Percentiles rank a stretch among this genome's conserved stretches.
phyloP scores from a whole-genome alignment of 1,284 basidiomycete species.

The Meira nashicola region DNA sequence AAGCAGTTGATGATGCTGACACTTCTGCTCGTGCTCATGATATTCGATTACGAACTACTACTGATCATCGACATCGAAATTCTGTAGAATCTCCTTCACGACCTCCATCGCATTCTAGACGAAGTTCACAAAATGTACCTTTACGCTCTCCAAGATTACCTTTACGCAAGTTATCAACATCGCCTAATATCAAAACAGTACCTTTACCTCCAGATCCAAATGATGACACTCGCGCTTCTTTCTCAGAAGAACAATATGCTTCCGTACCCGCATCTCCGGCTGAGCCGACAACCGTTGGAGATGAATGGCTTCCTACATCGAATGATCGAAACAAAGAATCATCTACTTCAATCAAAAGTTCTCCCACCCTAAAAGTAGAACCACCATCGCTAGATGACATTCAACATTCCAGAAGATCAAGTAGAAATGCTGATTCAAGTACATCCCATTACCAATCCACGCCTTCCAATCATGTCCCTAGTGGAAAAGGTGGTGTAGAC shows the following conservation, averaged over 20 bases:
- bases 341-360: not conserved
- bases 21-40: slow-evolving; percentile 1
- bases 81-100: not conserved
- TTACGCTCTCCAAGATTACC: not conserved
- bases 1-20: slow-evolving; percentile 12
- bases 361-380: not conserved
- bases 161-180: slow-evolving; percentile 4
- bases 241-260: not conserved
- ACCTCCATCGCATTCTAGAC: not conserved
- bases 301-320: not conserved
- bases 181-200: not conserved
- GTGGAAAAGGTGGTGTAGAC: not conserved
- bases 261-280: not conserved
- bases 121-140: not conserved
- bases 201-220: no score
- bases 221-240: no score
- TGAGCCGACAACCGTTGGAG: not conserved
- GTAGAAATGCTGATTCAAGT: no score
- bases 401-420: no score
- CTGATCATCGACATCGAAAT: not conserved
- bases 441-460: no score
- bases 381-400: no score
- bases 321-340: not conserved
- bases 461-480: not conserved
- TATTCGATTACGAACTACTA: not conserved